These are phyloP conservation scores for Russula virescens DNA, from an alignment of 768 basidiomycete genomes.

Conservation along the genomic window DNA sequence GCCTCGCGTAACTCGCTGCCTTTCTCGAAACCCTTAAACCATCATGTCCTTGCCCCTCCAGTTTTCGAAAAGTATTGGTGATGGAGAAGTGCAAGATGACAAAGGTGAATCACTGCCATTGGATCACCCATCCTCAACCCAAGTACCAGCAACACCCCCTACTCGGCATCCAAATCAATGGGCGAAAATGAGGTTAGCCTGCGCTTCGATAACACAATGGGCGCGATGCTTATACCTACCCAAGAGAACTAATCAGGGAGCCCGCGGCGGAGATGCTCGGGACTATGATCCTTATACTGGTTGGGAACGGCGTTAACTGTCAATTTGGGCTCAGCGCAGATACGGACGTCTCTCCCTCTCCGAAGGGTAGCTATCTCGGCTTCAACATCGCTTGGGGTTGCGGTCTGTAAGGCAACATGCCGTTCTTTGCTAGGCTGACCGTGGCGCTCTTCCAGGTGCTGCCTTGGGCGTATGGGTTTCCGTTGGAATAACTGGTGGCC, in stretches of 20 bases:
- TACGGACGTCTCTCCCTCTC: constrained; percentile 20
- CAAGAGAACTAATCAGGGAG: constrained; percentile 21
- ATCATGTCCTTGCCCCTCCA: background rate
- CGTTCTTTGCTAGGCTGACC: background rate
- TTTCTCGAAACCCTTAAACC: background rate
- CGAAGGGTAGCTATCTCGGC: constrained; percentile 27
- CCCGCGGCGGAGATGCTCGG: constrained; percentile 28
- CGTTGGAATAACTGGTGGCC: constrained; percentile 65
- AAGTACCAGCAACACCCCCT: background rate
- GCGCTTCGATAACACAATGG: background rate
- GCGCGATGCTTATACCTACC: background rate
- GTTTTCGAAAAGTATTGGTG: too few relatives aligned
- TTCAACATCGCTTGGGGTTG: constrained; percentile 25
- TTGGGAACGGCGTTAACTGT: constrained; percentile 27
- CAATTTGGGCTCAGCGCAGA: constrained; percentile 26
- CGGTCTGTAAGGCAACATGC: constrained; percentile 14
- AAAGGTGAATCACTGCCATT: background rate
- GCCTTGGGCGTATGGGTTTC: constrained; percentile 67
- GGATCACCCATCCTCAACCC: background rate
- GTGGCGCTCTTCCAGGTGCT: constrained; percentile 33
- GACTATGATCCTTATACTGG: constrained; percentile 28
- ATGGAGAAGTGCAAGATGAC: background rate
- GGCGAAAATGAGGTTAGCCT: constrained; percentile 22
- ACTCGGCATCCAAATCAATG: constrained; percentile 23
- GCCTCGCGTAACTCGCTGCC: background rate